Conservation (phyloP, 2,329 filamentous ascomycete species). For the Hypoxylon sp. region DNA sequence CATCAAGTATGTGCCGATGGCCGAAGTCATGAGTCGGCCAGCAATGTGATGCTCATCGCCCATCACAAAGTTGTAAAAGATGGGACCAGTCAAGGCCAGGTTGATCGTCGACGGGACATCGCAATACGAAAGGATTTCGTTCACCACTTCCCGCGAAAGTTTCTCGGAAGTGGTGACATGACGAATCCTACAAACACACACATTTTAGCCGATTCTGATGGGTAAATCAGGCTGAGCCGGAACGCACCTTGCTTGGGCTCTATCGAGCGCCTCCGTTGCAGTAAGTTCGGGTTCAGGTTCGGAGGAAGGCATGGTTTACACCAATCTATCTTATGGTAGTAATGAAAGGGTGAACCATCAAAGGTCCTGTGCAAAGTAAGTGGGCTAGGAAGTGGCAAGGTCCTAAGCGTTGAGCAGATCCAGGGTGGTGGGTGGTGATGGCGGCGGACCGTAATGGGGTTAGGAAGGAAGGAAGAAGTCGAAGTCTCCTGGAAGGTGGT, state of each 20-base stretch:
- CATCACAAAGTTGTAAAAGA: constrained; percentile 3
- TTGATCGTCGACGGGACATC: background rate
- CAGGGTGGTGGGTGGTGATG: too few relatives aligned
- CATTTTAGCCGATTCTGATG: background rate
- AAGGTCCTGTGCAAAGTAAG: background rate
- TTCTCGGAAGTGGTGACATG: background rate
- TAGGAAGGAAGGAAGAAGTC: too few relatives aligned
- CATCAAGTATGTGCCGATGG: background rate
- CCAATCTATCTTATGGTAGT: background rate
- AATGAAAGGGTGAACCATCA: background rate
- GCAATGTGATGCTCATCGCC: background rate
- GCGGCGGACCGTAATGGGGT: too few relatives aligned
- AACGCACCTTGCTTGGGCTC: background rate
- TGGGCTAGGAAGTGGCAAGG: background rate
- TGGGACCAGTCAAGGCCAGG: constrained; percentile 3
- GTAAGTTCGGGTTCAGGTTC: background rate
- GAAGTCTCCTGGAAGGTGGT: too few relatives aligned
- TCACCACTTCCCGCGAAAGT: background rate
- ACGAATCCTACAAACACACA: background rate
- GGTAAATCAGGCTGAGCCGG: background rate
- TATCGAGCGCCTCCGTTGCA: background rate
- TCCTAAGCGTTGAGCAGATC: background rate
- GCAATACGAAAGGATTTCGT: background rate
- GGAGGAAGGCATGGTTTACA: background rate
- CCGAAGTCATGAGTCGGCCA: background rate